A percentile compares a stretch with the other conserved stretches of the same genome.
Evolutionary conservation across 164 flowering plant genomes (phyloP).

Genomic region (Stephania japonica): DNA sequence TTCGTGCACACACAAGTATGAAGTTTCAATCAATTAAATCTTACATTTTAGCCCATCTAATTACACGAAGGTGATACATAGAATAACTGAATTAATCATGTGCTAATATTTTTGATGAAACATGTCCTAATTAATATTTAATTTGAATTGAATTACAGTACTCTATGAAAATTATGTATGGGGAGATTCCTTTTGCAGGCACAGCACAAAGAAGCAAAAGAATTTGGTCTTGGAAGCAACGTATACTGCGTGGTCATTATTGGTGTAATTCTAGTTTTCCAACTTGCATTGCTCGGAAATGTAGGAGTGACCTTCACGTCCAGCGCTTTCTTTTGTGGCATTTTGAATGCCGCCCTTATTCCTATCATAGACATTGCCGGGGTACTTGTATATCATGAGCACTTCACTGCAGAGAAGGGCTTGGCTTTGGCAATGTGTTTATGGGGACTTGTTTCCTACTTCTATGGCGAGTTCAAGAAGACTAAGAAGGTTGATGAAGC

Average conservation of each 20-base stretch:
- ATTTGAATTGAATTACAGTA: no score
- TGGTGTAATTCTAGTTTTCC: background rate
- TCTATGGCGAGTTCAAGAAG: slow-evolving; percentile 2
- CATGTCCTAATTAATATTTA: no score
- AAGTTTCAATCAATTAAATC: no score
- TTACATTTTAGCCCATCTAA: no score
- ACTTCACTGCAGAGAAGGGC: slow-evolving; percentile 3
- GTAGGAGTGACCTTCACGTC: background rate
- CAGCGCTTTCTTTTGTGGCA: background rate
- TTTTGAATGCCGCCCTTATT: background rate
- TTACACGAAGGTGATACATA: no score
- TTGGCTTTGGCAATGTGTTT: slow-evolving; percentile 1
- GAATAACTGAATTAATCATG: no score
- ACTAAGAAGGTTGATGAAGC: background rate
- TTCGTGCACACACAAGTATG: no score
- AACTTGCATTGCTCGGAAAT: background rate
- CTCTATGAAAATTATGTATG: background rate
- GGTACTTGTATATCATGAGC: background rate
- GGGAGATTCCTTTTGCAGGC: background rate
- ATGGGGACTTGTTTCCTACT: slow-evolving; percentile 5
- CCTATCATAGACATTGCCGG: slow-evolving; percentile 2
- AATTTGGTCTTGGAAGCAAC: background rate
- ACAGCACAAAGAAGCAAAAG: background rate
- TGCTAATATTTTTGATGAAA: no score
- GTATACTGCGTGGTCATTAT: background rate